phyloP scores from a whole-genome alignment of 352 stramenopile genomes.

The Phytophthora tubulina region DNA sequence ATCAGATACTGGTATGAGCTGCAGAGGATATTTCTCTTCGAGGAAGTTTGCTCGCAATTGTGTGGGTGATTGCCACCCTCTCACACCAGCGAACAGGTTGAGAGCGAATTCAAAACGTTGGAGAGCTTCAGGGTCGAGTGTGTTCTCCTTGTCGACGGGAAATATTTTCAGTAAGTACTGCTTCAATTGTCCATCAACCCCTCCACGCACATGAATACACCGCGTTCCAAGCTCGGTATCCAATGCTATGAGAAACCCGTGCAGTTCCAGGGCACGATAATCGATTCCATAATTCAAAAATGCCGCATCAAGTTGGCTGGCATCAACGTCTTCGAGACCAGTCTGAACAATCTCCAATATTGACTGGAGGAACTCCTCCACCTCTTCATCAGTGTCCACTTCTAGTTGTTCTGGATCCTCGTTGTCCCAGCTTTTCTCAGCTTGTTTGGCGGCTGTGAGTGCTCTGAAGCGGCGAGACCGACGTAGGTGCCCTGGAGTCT shows the following conservation, averaged over 20 bases:
- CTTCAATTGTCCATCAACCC: slow-evolving; percentile 28
- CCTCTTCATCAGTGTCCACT: slow-evolving; percentile 11
- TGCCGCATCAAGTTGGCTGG: slow-evolving; percentile 11
- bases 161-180: slow-evolving; percentile 30
- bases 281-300: slow-evolving; percentile 26
- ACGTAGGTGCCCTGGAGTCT: slow-evolving; percentile 14
- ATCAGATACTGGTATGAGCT: slow-evolving; percentile 30
- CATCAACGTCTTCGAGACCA: slow-evolving; percentile 7
- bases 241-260: slow-evolving; percentile 24
- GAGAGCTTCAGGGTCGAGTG: slow-evolving; percentile 7
- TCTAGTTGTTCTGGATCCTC: slow-evolving; percentile 15
- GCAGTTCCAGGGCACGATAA: slow-evolving; percentile 15
- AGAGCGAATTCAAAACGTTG: slow-evolving; percentile 27
- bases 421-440: slow-evolving; percentile 20
- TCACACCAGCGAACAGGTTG: slow-evolving; percentile 33
- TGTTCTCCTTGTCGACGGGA: slow-evolving; percentile 6
- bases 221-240: slow-evolving; percentile 22
- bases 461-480: slow-evolving; percentile 26
- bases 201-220: slow-evolving; percentile 21
- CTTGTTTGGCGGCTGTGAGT: slow-evolving; percentile 13
- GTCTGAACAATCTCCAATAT: slow-evolving; percentile 23
- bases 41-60: slow-evolving; percentile 20
- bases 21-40: slow-evolving; percentile 25
- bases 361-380: slow-evolving; percentile 19
- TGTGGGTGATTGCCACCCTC: slow-evolving; percentile 18